phyloP scores from a whole-genome alignment of 805 yeast genomes.

The Candida lessepsii region DNA sequence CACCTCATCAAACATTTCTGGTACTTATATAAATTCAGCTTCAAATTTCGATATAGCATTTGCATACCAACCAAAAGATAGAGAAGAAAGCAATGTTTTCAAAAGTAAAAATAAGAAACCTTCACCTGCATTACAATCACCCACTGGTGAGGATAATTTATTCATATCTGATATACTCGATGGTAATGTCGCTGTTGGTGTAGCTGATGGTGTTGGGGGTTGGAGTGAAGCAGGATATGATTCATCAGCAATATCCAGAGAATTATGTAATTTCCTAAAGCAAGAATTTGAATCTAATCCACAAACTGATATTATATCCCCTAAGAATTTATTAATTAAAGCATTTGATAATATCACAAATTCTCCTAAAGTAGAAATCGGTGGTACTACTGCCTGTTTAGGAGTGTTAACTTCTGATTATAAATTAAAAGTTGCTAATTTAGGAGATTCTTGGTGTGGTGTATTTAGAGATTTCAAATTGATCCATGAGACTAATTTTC shows the following conservation, averaged over 20 bases:
- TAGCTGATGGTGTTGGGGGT: constrained; percentile 97
- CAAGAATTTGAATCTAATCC: constrained; percentile 25
- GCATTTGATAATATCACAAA: constrained; percentile 56
- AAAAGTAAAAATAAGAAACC: constrained; percentile 22
- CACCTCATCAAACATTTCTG: constrained; percentile 12
- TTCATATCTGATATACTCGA: constrained; percentile 45
- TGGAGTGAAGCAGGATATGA: constrained; percentile 93
- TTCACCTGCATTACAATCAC: constrained; percentile 40
- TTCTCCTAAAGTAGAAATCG: constrained; percentile 71
- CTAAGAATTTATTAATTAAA: constrained; percentile 47
- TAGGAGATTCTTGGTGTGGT: constrained; percentile 96
- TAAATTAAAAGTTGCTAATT: constrained; percentile 67
- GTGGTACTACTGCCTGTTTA: constrained; percentile 90
- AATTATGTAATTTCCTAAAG: constrained; percentile 61
- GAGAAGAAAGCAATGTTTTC: constrained; percentile 51
- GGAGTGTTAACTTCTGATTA: constrained; percentile 62
- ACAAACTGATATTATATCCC: constrained; percentile 23
- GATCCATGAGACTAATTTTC: constrained; percentile 66
- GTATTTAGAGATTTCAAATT: constrained; percentile 67
- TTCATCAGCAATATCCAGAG: constrained; percentile 82
- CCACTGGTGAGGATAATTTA: constrained; percentile 78
- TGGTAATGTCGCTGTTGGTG: constrained; percentile 62
- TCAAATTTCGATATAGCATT: constrained; percentile 56
- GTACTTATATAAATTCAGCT: constrained; percentile 9
- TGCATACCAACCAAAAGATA: constrained; percentile 71